Base-by-base conservation (phyloP, 2,329 filamentous ascomycete genomes). In the Bipolaris sorokiniana region DNA sequence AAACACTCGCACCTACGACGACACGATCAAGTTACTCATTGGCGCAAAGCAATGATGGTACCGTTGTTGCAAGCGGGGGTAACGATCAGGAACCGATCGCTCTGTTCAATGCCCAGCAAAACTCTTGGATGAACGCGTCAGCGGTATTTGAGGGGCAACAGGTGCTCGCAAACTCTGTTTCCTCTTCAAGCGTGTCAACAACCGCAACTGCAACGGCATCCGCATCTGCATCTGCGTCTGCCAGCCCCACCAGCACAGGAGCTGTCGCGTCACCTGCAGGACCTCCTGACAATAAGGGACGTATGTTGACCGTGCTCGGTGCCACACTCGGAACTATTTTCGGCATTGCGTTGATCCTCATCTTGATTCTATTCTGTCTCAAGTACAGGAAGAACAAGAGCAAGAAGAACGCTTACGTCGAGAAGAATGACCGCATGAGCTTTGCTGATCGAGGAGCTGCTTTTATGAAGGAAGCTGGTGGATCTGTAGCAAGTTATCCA, bases 281-380 rank as follows among this genome's bases (percentile, higher is more conserved):
- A 46, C 51, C 71, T 58, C 73, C 68, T 28, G 73, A 73, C 56
- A 76, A 73, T 61, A 77, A 82, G 62, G 68, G 72, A 80, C 83
- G 76, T 64, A 86, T 77, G 70, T 64, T 82, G 51, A 78, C 86
- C 7, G 89, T 97, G 26, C 83, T 97, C 1, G 93, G 91, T 33
- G 90, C 91, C 48, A 90, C 90, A 0, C 82, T 98, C 1, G 92
- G 93, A 11, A 87, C 88, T n/a, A 87, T 97, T 20, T 84, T 90
- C 50, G 92, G 90, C 16, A 80, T 92, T 50, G 87, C 89, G 18
- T 78, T 87, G 0, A 72, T 97, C 6, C 79, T 96, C n/a, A 82
- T 90, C 23, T 74, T 90, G 1, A 72, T 92, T n/a, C 82, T 97
- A 18, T 80, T 95, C 48, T 81, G 90, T 26, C 77, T 92, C 22